Evolutionary conservation across 1,139 yeast species (phyloP).

Genomic region (Schwanniomyces etchellsii): DNA sequence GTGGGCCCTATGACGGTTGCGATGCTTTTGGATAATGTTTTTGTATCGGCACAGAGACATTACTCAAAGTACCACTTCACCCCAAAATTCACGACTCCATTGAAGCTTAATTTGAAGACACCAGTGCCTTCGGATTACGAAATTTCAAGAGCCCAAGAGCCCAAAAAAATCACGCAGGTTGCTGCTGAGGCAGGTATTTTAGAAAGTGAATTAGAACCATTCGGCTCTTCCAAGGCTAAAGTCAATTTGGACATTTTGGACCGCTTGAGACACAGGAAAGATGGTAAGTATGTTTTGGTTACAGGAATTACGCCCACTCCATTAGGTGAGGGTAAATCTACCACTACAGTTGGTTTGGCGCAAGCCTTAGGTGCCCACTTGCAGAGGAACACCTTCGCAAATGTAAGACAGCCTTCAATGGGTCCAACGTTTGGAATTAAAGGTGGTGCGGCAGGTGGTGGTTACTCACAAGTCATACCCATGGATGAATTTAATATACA

Average conservation of each 20-base stretch:
- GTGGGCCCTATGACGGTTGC: constrained; percentile 99
- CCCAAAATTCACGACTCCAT: constrained; percentile 53
- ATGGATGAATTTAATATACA: constrained; percentile 99
- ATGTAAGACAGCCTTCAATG: constrained; percentile 97
- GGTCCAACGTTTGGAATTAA: constrained; percentile 99
- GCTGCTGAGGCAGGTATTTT: constrained; percentile 83
- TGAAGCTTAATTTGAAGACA: constrained; percentile 55
- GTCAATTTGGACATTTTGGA: constrained; percentile 71
- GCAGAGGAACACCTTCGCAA: constrained; percentile 83
- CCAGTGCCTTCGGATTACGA: constrained; percentile 96
- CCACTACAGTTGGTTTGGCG: constrained; percentile 94
- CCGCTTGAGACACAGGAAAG: constrained; percentile 59
- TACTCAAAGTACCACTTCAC: constrained; percentile 38
- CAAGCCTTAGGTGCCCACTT: constrained; percentile 95
- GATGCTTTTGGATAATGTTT: constrained; percentile 83
- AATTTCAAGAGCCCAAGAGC: constrained; percentile 84
- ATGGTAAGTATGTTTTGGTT: constrained; percentile 89
- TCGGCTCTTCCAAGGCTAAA: constrained; percentile 91
- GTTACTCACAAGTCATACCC: constrained; percentile 96
- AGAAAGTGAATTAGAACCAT: constrained; percentile 81
- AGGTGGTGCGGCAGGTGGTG: constrained; percentile 99
- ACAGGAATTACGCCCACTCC: constrained; percentile 99
- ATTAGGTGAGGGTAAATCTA: constrained; percentile 95
- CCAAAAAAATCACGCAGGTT: constrained; percentile 75
- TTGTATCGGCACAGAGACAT: constrained; percentile 68